Conservation (phyloP, 306 rosid species). For the Fragaria ananassa region DNA sequence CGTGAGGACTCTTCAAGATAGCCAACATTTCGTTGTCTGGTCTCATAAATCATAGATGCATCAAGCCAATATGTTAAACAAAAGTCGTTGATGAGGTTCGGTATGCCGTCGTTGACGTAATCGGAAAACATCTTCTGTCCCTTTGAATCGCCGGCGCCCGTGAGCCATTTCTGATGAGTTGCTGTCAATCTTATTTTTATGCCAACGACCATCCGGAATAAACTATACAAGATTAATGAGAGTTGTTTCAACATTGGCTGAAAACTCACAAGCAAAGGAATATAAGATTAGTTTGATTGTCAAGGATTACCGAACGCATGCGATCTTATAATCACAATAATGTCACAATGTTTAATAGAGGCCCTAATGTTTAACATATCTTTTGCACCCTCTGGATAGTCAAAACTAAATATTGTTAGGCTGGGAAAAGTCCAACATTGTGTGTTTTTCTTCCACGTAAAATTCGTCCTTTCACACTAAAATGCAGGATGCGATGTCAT, state of each 20-base stretch:
- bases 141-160: neutral
- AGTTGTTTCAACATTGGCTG: neutral
- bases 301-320: constrained; percentile 6
- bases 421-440: neutral
- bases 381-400: neutral
- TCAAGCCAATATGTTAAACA: neutral
- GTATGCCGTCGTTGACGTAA: neutral
- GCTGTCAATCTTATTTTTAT: neutral
- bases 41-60: too few species aligned
- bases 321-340: neutral
- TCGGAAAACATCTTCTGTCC: neutral
- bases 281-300: neutral
- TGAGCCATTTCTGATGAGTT: neutral
- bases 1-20: neutral
- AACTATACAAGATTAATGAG: neutral
- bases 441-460: neutral
- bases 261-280: neutral
- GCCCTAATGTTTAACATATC: neutral
- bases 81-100: neutral
- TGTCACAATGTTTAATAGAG: neutral
- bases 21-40: neutral
- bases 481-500: neutral
- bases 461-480: neutral
- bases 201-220: neutral
- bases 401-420: neutral